These are phyloP conservation scores for Neophaeococcomyces aloes DNA, from an alignment of 2,329 filamentous ascomycete genomes.

Conservation along the genomic window DNA sequence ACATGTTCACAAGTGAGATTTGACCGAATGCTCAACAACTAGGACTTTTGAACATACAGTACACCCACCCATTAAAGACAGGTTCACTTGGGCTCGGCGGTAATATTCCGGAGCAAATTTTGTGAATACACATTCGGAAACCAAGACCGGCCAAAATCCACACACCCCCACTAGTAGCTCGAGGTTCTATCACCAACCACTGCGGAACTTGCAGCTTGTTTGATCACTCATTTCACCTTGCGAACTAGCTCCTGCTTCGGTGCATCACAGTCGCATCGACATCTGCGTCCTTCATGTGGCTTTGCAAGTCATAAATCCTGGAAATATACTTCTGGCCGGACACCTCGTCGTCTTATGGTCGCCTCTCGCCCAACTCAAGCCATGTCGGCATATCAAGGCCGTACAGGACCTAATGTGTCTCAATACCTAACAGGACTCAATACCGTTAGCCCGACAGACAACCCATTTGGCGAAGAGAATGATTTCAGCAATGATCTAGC, in stretches of 20 bases:
- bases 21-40: too few relatives aligned
- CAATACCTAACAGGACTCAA: constrained; percentile 84
- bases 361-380: not conserved
- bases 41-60: too few relatives aligned
- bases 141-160: not conserved
- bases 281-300: not conserved
- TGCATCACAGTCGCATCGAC: not conserved
- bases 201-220: not conserved
- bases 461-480: constrained; percentile 52
- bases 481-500: constrained; percentile 61
- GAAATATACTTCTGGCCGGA: not conserved
- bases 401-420: constrained; percentile 75
- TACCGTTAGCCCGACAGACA: constrained; percentile 53
- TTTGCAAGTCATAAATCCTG: not conserved
- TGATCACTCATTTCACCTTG: not conserved
- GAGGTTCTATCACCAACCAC: not conserved
- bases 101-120: not conserved
- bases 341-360: not conserved
- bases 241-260: too few relatives aligned
- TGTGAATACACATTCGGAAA: not conserved
- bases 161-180: not conserved
- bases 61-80: too few relatives aligned
- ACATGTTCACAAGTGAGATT: too few relatives aligned
- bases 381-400: constrained; percentile 67
- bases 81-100: too few relatives aligned